Base-by-base conservation (phyloP, 768 basidiomycete species). In the Gymnopilus dilepis region DNA sequence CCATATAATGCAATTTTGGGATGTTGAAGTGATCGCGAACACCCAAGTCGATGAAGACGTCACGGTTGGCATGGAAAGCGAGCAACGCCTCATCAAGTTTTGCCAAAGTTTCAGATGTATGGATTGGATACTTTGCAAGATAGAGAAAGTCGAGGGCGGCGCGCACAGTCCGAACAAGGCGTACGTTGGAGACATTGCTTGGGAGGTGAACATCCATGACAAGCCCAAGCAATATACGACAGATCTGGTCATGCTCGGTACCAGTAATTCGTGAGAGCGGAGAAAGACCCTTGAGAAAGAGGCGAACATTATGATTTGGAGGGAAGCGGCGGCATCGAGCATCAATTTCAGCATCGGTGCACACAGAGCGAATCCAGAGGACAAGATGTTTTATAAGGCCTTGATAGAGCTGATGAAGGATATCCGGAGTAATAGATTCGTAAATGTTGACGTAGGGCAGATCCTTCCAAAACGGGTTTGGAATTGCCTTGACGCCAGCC, bases 331-430 rank as follows among this genome's bases (percentile, higher is more conserved):
- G 65, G 60, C 75, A 77, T 0, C 77, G 72, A 1, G 65, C 66
- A 66, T 84, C 82, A 38, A 83, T 63, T 54, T 79, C 78, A 0
- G 67, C 62, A 1, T 61, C 62, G 3, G 68, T 69, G 41, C 66
- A 65, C 1, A 66, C 66, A 45, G 43, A 22, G 7, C 66, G 58
- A 11, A 71, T 59, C 82, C 81, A 84, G 0, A 47, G 50, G 2
- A 80, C 65, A 0, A 81, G 54, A 58, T 82, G 80, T 54, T 80
- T 81, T 65, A 84, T 68, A 2, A 82, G 60, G 0, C 83, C 83
- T 63, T 85, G 81, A 60, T 80, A 77, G 0, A 84, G 59, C 61
- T 84, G 80, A 60, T 85, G 82, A 1, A 85, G 74, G 26, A 82
- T 61, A 62, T 84, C 79, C 0, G 84, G 81, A 0, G 79, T 79